Conservation (phyloP, 169 alveolate genomes). For the Hepatocystis sp. region DNA sequence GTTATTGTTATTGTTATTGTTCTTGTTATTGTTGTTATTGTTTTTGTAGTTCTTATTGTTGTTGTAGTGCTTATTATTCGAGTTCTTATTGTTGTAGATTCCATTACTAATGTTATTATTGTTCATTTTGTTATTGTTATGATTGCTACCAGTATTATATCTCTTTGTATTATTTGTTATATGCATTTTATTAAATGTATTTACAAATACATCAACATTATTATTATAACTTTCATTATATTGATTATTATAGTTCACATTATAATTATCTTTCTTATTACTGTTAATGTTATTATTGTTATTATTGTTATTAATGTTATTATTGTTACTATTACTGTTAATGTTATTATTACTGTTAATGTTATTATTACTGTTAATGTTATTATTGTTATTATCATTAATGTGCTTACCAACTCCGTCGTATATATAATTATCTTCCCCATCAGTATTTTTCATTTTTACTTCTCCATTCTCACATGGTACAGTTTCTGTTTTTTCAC, state of each 20-base stretch:
- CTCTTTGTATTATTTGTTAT: slow-evolving; percentile 15
- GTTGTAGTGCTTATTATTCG: too few species aligned
- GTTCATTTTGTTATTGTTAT: too few species aligned
- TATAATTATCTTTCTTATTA: too few species aligned
- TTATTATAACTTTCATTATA: too few species aligned
- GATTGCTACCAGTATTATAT: too few species aligned
- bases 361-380: neutral
- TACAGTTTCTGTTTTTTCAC: slow-evolving; percentile 9
- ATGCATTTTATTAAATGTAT: slow-evolving; percentile 39
- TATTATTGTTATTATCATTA: neutral
- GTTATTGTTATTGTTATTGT: too few species aligned
- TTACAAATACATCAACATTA: slow-evolving; percentile 39
- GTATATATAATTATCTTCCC: slow-evolving; percentile 2
- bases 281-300: too few species aligned
- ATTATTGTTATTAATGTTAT: slow-evolving; percentile 19
- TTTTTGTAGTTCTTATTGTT: too few species aligned
- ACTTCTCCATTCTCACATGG: slow-evolving; percentile 1
- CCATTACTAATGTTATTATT: too few species aligned
- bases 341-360: neutral
- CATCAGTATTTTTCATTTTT: neutral
- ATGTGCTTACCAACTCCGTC: neutral
- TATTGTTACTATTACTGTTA: neutral
- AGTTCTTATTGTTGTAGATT: too few species aligned
- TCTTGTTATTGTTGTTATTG: too few species aligned
- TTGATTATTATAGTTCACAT: too few species aligned